Percentiles rank a stretch among this genome's conserved stretches.
Conservation (phyloP, 208 protist genomes). For the Polymyxa betae region DNA sequence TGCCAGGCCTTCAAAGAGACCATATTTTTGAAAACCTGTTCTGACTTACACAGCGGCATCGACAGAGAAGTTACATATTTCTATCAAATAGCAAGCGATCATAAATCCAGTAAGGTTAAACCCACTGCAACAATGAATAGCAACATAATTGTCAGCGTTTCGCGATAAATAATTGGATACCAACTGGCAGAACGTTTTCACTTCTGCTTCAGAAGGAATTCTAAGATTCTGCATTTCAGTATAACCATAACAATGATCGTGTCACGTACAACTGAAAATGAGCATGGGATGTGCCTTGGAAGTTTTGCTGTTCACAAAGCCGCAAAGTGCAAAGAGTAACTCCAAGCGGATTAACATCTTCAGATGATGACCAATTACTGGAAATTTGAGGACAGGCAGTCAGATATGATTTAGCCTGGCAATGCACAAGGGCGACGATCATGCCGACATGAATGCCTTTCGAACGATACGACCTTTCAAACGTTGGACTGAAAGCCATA, state of each 20-base stretch:
- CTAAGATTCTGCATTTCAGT: slow-evolving; percentile 24
- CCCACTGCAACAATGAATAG: slow-evolving; percentile 44
- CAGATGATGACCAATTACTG: not conserved
- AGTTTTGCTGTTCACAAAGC: not conserved
- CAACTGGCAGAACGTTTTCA: slow-evolving; percentile 19
- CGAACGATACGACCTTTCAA: not conserved
- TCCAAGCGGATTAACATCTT: not conserved
- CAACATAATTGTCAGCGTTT: slow-evolving; percentile 20
- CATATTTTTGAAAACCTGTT: too few relatives aligned
- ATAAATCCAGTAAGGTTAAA: slow-evolving; percentile 38
- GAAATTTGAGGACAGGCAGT: not conserved
- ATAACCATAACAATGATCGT: too few relatives aligned
- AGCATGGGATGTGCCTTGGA: too few relatives aligned
- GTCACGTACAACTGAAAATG: too few relatives aligned
- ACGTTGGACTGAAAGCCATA: not conserved
- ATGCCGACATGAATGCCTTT: slow-evolving; percentile 16
- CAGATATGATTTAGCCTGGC: slow-evolving; percentile 28
- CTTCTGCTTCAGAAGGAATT: slow-evolving; percentile 21
- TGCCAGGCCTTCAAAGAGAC: too few relatives aligned
- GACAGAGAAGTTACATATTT: slow-evolving; percentile 40
- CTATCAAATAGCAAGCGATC: slow-evolving; percentile 9
- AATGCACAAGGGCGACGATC: slow-evolving; percentile 35
- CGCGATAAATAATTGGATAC: slow-evolving; percentile 2
- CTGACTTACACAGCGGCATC: not conserved
- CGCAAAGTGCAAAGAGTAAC: slow-evolving; percentile 34